These are phyloP conservation scores for Aegilops sharonensis DNA, from an alignment of 176 grass and related monocot genomes.

Conservation along the genomic window DNA sequence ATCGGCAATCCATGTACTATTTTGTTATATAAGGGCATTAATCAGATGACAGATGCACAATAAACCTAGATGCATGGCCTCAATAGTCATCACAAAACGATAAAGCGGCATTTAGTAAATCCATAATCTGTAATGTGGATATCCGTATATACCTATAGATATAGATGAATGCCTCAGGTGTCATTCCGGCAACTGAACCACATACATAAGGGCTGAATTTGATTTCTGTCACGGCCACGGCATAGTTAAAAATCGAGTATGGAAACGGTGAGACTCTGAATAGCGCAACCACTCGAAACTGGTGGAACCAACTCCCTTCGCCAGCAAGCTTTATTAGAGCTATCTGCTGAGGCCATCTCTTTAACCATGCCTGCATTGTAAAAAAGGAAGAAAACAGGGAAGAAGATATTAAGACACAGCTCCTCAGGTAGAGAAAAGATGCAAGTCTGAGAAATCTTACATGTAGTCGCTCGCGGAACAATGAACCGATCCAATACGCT, in stretches of 20 bases:
- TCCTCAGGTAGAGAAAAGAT: neutral
- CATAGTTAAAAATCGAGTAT: slow-evolving; percentile 98
- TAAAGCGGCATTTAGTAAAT: neutral
- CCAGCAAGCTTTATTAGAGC: slow-evolving; percentile 83
- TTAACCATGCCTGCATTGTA: slow-evolving; percentile 73
- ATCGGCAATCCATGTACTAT: neutral
- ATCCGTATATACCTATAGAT: slow-evolving; percentile 71
- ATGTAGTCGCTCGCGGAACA: slow-evolving; percentile 81
- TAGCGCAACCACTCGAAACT: slow-evolving; percentile 82
- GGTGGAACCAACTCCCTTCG: slow-evolving; percentile 89
- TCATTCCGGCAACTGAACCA: slow-evolving; percentile 95
- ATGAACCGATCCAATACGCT: slow-evolving; percentile 80
- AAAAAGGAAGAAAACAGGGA: neutral
- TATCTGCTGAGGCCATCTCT: slow-evolving; percentile 88
- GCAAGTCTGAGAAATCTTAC: slow-evolving; percentile 47
- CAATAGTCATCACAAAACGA: neutral
- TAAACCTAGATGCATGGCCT: too few relatives aligned
- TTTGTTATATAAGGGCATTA: neutral
- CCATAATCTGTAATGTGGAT: neutral
- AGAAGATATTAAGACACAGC: neutral
- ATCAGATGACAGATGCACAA: neutral
- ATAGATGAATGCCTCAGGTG: slow-evolving; percentile 91
- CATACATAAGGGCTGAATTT: slow-evolving; percentile 80
- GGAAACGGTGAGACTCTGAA: slow-evolving; percentile 98
- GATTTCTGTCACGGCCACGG: slow-evolving; percentile 77